Evolutionary conservation across 1,139 yeast species (phyloP).

Genomic region (Kurtzmaniella quercitrusa): DNA sequence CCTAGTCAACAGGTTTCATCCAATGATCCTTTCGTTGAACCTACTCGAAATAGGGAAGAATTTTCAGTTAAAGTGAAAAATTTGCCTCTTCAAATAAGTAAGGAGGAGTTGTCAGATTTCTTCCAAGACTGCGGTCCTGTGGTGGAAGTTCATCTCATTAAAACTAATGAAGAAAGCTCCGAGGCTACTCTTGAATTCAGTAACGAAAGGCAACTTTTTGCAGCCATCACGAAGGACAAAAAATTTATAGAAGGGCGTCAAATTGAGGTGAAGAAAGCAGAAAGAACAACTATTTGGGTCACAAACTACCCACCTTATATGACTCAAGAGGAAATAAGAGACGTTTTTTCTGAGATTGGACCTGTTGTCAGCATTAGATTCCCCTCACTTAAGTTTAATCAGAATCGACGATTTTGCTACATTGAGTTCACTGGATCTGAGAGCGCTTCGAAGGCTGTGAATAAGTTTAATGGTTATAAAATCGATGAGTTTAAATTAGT

Average conservation of each 20-base stretch:
- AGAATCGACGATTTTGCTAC: slow-evolving; percentile 71
- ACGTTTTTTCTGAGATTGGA: slow-evolving; percentile 44
- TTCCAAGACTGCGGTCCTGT: slow-evolving; percentile 61
- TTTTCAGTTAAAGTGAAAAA: slow-evolving; percentile 45
- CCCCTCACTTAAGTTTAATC: slow-evolving; percentile 58
- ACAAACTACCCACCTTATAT: slow-evolving; percentile 68
- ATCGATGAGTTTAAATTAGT: slow-evolving; percentile 35
- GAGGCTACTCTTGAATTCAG: slow-evolving; percentile 54
- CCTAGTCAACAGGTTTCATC: slow-evolving; percentile 4
- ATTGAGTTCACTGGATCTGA: slow-evolving; percentile 50
- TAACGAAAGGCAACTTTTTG: slow-evolving; percentile 42
- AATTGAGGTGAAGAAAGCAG: slow-evolving; percentile 43
- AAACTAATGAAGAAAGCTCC: slow-evolving; percentile 17
- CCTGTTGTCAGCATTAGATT: slow-evolving; percentile 53
- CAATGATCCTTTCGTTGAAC: slow-evolving; percentile 2
- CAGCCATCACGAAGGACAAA: slow-evolving; percentile 58
- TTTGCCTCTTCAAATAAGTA: slow-evolving; percentile 26
- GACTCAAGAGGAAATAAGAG: slow-evolving; percentile 34
- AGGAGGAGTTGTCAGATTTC: slow-evolving; percentile 31
- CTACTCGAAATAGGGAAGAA: slow-evolving; percentile 53
- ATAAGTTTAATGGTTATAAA: slow-evolving; percentile 34
- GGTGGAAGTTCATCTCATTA: slow-evolving; percentile 25
- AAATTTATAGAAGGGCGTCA: slow-evolving; percentile 38
- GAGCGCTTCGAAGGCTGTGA: slow-evolving; percentile 47
- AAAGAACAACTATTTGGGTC: slow-evolving; percentile 55